phyloP scores from a whole-genome alignment of 495 filamentous ascomycete species.

The Poronia punctata region DNA sequence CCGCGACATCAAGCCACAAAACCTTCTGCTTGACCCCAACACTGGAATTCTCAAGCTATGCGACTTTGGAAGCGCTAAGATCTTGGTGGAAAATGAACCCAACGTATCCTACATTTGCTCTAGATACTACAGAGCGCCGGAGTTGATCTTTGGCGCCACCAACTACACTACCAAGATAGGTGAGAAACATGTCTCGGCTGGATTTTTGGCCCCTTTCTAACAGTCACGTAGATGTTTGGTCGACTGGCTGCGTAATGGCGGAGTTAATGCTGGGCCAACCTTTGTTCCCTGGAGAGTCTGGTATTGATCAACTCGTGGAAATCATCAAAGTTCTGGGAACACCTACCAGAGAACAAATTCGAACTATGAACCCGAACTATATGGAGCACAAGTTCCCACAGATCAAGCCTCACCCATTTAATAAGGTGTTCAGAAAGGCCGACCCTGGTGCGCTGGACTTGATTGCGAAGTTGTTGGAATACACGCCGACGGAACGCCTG shows the following conservation, averaged over 20 bases:
- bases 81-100: conserved; percentile 95
- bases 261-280: conserved; percentile 98
- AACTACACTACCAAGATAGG: conserved; percentile 99
- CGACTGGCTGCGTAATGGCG: conserved; percentile 98
- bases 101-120: conserved; percentile 99
- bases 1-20: conserved; percentile 98
- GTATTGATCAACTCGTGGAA: conserved; percentile 97
- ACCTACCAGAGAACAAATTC: conserved; percentile 96
- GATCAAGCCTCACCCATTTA: conserved; percentile 99
- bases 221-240: conserved; percentile 82
- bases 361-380: conserved; percentile 99
- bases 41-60: conserved; percentile 94
- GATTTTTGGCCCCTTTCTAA: not conserved
- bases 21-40: conserved; percentile 83
- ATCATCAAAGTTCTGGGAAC: conserved; percentile 99
- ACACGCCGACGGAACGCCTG: conserved; percentile 91
- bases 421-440: conserved; percentile 96
- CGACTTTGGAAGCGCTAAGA: conserved; percentile 98
- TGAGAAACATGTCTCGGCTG: conserved; percentile 40
- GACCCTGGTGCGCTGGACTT: conserved; percentile 88
- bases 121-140: conserved; percentile 94
- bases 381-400: conserved; percentile 99
- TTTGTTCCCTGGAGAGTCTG: conserved; percentile 97
- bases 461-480: conserved; percentile 88
- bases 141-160: conserved; percentile 97